Evolutionary conservation across 2,329 filamentous ascomycete genomes (phyloP).

Genomic region (Colletotrichum camelliae): DNA sequence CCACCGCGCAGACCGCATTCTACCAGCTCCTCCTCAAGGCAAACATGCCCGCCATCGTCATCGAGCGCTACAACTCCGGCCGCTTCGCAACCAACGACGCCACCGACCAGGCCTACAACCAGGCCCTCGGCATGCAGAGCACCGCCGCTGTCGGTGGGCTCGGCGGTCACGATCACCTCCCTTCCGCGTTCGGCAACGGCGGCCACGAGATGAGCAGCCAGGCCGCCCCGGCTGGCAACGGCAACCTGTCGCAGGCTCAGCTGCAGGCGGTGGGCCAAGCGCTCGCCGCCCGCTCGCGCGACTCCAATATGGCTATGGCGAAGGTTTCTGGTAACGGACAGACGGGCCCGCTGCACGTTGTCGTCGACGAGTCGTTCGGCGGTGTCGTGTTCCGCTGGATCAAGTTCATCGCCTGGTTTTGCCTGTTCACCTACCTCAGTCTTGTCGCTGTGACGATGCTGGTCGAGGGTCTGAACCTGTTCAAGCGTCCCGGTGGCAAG

Average conservation of each 20-base stretch:
- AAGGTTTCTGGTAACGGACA: constrained; percentile 66
- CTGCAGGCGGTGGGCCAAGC: constrained; percentile 83
- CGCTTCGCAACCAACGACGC: constrained; percentile 81
- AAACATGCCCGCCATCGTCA: constrained; percentile 90
- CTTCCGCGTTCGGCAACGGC: constrained; percentile 19
- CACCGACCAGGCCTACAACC: constrained; percentile 80
- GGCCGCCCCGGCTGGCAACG: constrained; percentile 30
- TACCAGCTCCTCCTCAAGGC: constrained; percentile 90
- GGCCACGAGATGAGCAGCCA: constrained; percentile 30
- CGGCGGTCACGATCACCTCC: constrained; percentile 6
- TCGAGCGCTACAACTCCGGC: constrained; percentile 87
- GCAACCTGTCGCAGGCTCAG: constrained; percentile 62
- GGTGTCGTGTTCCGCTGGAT: constrained; percentile 87
- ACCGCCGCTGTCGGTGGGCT: constrained; percentile 16
- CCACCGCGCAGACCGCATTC: constrained; percentile 89
- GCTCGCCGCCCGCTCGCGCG: constrained; percentile 73
- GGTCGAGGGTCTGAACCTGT: constrained; percentile 78
- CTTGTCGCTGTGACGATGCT: constrained; percentile 81
- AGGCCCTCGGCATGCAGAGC: constrained; percentile 63
- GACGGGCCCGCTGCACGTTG: constrained; percentile 88
- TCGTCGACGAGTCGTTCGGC: constrained; percentile 88
- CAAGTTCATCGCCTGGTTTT: constrained; percentile 83
- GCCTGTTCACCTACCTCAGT: constrained; percentile 78
- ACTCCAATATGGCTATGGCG: constrained; percentile 67
- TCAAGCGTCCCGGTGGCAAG: constrained; percentile 79